Base-by-base conservation (phyloP, 345 rosid species). In the Syzygium aromaticum region DNA sequence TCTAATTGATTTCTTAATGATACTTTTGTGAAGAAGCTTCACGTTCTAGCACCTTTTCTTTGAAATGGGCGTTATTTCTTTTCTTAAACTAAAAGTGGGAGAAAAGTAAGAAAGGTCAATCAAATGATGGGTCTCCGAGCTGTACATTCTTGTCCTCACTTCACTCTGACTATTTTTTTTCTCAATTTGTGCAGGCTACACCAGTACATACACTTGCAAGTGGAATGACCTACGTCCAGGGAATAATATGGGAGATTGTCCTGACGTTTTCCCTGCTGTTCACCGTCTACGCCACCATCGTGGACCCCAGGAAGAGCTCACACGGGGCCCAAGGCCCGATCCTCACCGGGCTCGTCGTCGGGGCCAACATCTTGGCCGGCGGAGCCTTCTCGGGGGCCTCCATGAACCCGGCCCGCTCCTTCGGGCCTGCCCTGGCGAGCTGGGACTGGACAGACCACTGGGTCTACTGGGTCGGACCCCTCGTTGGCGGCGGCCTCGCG, bases 381-480 rank as follows among this genome's bases (percentile, higher is more conserved):
- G 99, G 98, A 3, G 84, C 97, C 53, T 97, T 96, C 92, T 96
- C 99, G 0, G 98, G 98, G 3, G 98, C 96, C n/a, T 95, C 99
- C 0, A 97, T 97, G 98, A 97, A 97, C 94, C 99, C 99, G 0
- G 98, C 98, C 5, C 86, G 99, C 43, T 94, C 99, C 6, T 97
- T 96, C 80, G 99, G 99, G 25, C 99, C 99, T 1, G 96, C 98
- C 46, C 89, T 97, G 89, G 96, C 92, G 23, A 92, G 96, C 85
- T 91, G 98, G 90, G 91, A 93, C 87, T 97, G 99, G 99, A 96
- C 97, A 22, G 95, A 96, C 84, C 97, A 96, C 63, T 96, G 98
- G 98, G 96, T 95, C 52, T 95, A 96, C 88, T 96, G 98, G 99
- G 97, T 95, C 87, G 98, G 99, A 19, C 99, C 98, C 2, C 94